Percentiles rank a stretch among this genome's conserved stretches.
These are phyloP conservation scores for Suillus clintonianus DNA, from an alignment of 768 basidiomycete genomes.

Conservation along the genomic window DNA sequence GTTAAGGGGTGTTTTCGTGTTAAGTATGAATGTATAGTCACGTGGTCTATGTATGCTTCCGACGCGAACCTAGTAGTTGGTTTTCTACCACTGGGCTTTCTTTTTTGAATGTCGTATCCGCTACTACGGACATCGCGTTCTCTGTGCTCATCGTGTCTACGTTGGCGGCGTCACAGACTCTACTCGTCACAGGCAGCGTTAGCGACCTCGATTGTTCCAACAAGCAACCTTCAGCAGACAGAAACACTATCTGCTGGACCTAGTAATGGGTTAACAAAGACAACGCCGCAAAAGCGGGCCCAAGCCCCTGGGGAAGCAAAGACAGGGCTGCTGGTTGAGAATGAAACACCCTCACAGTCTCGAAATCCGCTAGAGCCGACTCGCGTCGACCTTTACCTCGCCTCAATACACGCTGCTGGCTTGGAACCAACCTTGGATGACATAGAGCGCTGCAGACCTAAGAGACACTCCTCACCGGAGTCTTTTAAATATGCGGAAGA, in stretches of 20 bases:
- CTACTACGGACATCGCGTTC: constrained; percentile 21
- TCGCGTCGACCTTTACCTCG: constrained; percentile 57
- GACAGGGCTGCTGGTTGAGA: background rate
- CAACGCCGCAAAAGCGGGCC: background rate
- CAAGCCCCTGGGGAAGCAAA: background rate
- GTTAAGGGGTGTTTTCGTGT: background rate
- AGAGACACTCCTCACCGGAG: constrained; percentile 38
- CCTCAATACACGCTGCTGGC: constrained; percentile 48
- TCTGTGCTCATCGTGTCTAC: constrained; percentile 15
- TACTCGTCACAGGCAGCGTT: constrained; percentile 29
- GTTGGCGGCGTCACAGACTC: constrained; percentile 15
- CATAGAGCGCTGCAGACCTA: constrained; percentile 58
- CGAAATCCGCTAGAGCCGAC: constrained; percentile 41
- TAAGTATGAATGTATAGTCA: background rate
- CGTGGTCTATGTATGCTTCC: background rate
- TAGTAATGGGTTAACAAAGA: background rate
- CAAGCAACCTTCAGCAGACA: background rate
- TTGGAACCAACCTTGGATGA: constrained; percentile 58
- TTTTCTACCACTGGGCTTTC: background rate
- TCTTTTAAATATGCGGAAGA: constrained; percentile 49
- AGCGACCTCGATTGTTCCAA: constrained; percentile 9
- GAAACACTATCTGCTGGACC: background rate
- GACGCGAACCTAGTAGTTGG: background rate
- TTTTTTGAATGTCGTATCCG: constrained; percentile 22
- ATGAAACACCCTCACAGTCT: background rate